Evolutionary conservation across 2,329 filamentous ascomycete species (phyloP), one percentile per base, ranked within the genome.

Genomic region (Pseudogymnoascus sp.): DNA sequence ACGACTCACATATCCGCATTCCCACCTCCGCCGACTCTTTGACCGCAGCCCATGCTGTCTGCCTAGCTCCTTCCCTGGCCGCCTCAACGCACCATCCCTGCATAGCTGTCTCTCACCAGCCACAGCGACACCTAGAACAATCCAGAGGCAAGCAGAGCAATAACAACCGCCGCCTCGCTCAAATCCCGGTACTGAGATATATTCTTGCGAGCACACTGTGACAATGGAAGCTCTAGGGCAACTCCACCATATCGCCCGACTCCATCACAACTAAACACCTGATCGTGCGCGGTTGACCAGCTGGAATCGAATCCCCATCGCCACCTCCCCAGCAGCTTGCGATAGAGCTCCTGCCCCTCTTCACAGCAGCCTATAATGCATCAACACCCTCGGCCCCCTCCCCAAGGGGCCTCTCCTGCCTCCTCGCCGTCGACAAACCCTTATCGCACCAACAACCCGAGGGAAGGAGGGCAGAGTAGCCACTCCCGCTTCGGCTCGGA

Each of bases 361-460:
- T 5, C 21, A 39, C 11, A 59, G 33, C 11, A 15, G 11, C 35
- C 11, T 69, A 79, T 72, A 69, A 97, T 97, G 92, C 92, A 97
- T 83, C 92, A 96, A 77, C 90, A 92, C 76, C 87, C 89, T 69
- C 86, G 92, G 69, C 83, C 86, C 65, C 83, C 88, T 67, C 87
- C 89, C 66, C 82, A 86, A 73, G 82, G 85, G 70, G 82, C 87
- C 64, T 91, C 90, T 64, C 86, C 90, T 64, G 86, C 87, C 69
- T 84, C 83, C 69, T 87, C 87, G 58, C 83, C 87, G 60, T 84
- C 87, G 72, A 86, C 88, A 63, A 90, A 89, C 70, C 84, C 88
- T 68, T 79, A 84, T 65, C 83, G 89, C 74, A 83, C 84, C 33
- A 90, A 90, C 75, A 92, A 88, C 72, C 81, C 83, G 61, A 86